phyloP scores from a whole-genome alignment of 768 basidiomycete species.

The Leccinum arenicola region DNA sequence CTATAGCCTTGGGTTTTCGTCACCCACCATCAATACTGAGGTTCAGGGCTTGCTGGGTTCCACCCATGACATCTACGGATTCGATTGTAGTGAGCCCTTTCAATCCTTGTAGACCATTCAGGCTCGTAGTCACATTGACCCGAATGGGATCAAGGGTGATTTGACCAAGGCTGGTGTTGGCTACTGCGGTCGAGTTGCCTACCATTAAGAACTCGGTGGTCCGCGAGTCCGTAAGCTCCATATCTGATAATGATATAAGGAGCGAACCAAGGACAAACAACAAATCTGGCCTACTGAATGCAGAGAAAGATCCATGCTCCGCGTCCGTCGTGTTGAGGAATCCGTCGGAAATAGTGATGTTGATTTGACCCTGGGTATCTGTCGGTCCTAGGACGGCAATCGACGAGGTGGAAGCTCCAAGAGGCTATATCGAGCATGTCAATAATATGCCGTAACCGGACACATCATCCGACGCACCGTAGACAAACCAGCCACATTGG shows the following conservation, averaged over 20 bases:
- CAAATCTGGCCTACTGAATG: slow-evolving; percentile 48
- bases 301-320: slow-evolving; percentile 50
- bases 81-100: slow-evolving; percentile 53
- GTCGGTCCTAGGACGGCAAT: slow-evolving; percentile 50
- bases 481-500: slow-evolving; percentile 53
- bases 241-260: slow-evolving; percentile 37
- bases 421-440: slow-evolving; percentile 39
- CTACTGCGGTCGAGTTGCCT: slow-evolving; percentile 58
- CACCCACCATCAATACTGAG: slow-evolving; percentile 55
- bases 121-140: slow-evolving; percentile 62
- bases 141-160: slow-evolving; percentile 70
- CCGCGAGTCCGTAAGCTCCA: slow-evolving; percentile 49
- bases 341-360: slow-evolving; percentile 59
- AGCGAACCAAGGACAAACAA: not conserved
- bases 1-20: not conserved
- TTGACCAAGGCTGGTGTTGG: slow-evolving; percentile 59
- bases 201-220: slow-evolving; percentile 53
- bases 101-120: slow-evolving; percentile 61
- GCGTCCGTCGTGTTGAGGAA: slow-evolving; percentile 45
- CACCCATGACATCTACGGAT: slow-evolving; percentile 64
- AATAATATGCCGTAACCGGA: not conserved
- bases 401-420: slow-evolving; percentile 61
- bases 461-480: slow-evolving; percentile 39
- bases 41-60: slow-evolving; percentile 54
- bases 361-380: slow-evolving; percentile 60